phyloP scores from a whole-genome alignment of 345 rosid genomes.

The Gossypium bickii region DNA sequence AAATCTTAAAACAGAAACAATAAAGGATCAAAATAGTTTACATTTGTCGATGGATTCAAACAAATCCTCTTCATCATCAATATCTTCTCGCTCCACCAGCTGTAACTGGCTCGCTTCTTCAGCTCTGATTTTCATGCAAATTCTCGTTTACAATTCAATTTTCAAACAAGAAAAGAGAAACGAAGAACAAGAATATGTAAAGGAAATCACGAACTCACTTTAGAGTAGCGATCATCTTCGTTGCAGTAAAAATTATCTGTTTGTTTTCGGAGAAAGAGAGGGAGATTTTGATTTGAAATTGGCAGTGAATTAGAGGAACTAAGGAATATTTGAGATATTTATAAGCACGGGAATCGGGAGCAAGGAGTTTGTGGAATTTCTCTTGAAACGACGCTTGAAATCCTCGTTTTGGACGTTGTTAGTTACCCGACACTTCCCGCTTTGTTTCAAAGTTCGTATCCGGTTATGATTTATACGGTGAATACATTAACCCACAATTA shows the following conservation, averaged over 20 bases:
- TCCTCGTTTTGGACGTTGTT: not conserved
- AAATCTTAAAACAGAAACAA: not conserved
- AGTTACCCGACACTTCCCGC: not conserved
- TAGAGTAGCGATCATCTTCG: slow-evolving; percentile 65
- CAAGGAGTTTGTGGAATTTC: not conserved
- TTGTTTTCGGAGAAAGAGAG: not conserved
- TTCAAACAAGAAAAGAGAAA: not conserved
- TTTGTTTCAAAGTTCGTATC: not conserved
- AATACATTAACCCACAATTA: not conserved
- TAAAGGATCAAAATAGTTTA: slow-evolving; percentile 19
- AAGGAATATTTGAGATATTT: slow-evolving; percentile 3
- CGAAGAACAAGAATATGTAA: slow-evolving; percentile 5
- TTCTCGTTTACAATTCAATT: not conserved
- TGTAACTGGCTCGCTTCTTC: slow-evolving; percentile 65
- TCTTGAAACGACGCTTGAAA: not conserved
- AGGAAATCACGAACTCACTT: slow-evolving; percentile 42
- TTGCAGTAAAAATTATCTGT: slow-evolving; percentile 8
- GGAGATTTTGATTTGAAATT: slow-evolving; percentile 21
- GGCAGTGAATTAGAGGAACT: not conserved
- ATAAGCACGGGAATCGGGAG: slow-evolving; percentile 42
- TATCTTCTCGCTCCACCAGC: slow-evolving; percentile 66
- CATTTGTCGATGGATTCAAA: slow-evolving; percentile 78
- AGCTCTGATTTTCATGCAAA: slow-evolving; percentile 37
- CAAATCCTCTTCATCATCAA: slow-evolving; percentile 65
- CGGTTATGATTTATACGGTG: not conserved